Percentiles rank a stretch among this genome's conserved stretches.
Evolutionary conservation across 2,329 filamentous ascomycete species (phyloP).

Genomic region (Lecanicillium sp.): DNA sequence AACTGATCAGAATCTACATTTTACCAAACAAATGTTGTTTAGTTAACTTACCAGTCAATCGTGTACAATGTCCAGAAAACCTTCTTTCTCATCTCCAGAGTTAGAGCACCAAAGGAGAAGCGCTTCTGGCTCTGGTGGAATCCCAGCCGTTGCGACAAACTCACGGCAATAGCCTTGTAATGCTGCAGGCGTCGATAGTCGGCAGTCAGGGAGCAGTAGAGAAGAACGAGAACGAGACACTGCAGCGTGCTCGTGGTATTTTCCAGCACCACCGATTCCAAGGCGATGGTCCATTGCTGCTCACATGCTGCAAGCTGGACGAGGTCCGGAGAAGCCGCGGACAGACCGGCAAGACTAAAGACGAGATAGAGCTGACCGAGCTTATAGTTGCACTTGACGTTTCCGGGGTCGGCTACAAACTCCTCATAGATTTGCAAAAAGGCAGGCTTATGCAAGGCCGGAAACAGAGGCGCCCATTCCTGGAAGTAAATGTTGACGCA

Average conservation of each 20-base stretch:
- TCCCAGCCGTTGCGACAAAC: conserved; percentile 77
- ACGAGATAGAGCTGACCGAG: conserved; percentile 86
- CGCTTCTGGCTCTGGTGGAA: conserved; percentile 88
- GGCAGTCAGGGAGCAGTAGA: conserved; percentile 80
- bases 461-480: conserved; percentile 93
- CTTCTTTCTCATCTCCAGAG: conserved; percentile 86
- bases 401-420: conserved; percentile 69
- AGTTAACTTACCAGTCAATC: conserved; percentile 67
- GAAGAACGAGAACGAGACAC: conserved; percentile 78
- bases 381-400: conserved; percentile 69
- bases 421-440: conserved; percentile 83
- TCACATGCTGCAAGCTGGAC: conserved; percentile 57
- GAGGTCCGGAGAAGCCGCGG: conserved; percentile 46
- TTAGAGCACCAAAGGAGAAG: conserved; percentile 75
- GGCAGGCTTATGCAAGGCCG: conserved; percentile 81
- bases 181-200: conserved; percentile 81
- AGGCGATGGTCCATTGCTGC: conserved; percentile 70
- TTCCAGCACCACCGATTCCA: conserved; percentile 71
- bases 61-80: conserved; percentile 96
- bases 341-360: conserved; percentile 77
- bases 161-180: conserved; percentile 83
- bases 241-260: conserved; percentile 79
- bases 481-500: conserved; percentile 97
- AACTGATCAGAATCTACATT: neutral
- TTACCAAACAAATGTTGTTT: too few species aligned